These are phyloP conservation scores for Solanum commersonii DNA, from an alignment of 257 asterid species.

Conservation along the genomic window DNA sequence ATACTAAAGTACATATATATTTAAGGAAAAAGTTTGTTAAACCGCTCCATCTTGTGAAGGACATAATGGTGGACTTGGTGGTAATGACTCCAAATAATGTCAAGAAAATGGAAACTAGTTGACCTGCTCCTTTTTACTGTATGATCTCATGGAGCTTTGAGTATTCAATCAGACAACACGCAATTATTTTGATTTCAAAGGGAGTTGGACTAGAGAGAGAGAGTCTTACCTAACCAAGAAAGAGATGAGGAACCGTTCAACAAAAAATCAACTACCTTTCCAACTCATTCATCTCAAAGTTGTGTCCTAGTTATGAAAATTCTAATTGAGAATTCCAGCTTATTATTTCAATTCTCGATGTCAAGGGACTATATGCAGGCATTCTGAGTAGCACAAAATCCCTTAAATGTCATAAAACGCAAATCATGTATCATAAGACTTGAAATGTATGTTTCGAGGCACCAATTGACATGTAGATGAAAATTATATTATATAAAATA, in stretches of 20 bases:
- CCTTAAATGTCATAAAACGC: not conserved
- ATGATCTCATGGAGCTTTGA: not conserved
- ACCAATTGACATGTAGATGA: not conserved
- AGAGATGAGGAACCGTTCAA: slow-evolving; percentile 60
- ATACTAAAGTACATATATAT: not conserved
- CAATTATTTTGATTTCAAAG: not conserved
- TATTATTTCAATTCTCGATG: not conserved
- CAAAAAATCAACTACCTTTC: slow-evolving; percentile 15
- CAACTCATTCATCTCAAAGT: not conserved
- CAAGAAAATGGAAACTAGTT: slow-evolving; percentile 1
- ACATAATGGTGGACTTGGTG: slow-evolving; percentile 59
- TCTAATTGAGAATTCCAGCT: not conserved
- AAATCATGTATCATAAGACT: not conserved
- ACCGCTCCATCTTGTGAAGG: slow-evolving; percentile 61
- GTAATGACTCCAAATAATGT: slow-evolving; percentile 7
- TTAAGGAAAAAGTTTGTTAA: slow-evolving; percentile 50
- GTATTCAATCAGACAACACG: not conserved
- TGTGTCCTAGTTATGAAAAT: not conserved
- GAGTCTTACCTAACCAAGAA: slow-evolving; percentile 39
- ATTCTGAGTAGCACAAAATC: not conserved
- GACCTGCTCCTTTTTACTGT: slow-evolving; percentile 5
- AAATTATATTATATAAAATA: not conserved
- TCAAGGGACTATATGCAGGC: not conserved
- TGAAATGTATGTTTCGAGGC: not conserved
- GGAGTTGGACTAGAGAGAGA: not conserved